Base-by-base conservation (phyloP, 805 yeast genomes). In the Candida verbasci region DNA sequence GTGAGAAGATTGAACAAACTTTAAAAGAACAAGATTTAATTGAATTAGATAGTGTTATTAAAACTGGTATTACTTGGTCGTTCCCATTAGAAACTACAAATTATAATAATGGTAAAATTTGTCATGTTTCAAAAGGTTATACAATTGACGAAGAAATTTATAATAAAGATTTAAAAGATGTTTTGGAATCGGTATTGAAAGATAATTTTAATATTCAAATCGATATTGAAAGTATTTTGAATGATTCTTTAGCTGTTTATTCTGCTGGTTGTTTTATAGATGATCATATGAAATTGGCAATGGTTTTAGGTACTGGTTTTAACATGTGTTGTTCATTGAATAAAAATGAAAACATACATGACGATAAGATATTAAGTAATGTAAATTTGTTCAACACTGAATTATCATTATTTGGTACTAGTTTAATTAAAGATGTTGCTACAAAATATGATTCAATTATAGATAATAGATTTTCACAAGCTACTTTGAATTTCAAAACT, bases 271-370 rank as follows among this genome's bases (percentile, higher is more conserved):
- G 59, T 2, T 66, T 70, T 37, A 41, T 60, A 39, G 65, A 62
- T 39, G 45, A 52, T 14, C 44, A 48, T 41, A 57, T 64, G 46
- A 49, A 58, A 38, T 46, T 80, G 30, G 82, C 84, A 0, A 45
- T 82, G 45, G 83, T 82, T 3, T 54, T 81, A 34, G 88, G 89
- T 1, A 82, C 89, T 3, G 89, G 89, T 1, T 55, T 76, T 36
- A 82, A 82, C 46, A 53, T 76, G 24, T 76, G 78, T 56, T 62
- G 76, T 58, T 47, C 61, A 18, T 53, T 59, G 22, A 46, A 45
- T 6, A 43, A 52, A 8, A 33, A 42, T 1, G 26, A 46, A 7
- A 38, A 45, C 20, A 34, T 53, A 17, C 49, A 48, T 14, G 12
- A 27, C 6, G 34, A 39, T 18, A 49, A 50, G 25, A 14, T 30